Conservation (phyloP, 2,329 filamentous ascomycete genomes). For the Lecanosticta acicola region DNA sequence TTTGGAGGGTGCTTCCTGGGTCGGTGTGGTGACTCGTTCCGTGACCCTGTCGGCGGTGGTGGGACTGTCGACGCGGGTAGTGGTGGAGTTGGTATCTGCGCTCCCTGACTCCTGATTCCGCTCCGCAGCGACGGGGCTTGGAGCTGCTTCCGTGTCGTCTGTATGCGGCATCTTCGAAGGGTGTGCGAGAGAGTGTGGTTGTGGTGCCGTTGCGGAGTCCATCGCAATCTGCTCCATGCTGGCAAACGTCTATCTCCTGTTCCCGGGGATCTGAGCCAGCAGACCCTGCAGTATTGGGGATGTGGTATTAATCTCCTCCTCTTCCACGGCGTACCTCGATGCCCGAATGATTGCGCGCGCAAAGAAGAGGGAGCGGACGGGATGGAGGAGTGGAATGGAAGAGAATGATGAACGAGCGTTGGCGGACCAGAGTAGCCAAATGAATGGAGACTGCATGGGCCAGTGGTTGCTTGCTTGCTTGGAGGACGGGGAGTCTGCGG, state of each 20-base stretch:
- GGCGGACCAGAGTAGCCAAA: neutral
- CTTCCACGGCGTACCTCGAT: no score
- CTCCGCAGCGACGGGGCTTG: neutral
- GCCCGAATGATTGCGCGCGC: neutral
- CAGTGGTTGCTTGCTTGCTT: neutral
- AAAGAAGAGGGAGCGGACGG: neutral
- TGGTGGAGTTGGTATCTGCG: neutral
- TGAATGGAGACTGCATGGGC: neutral
- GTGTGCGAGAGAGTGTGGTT: neutral
- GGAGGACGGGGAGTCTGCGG: neutral
- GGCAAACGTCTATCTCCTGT: neutral
- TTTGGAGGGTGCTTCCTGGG: constrained; percentile 10
- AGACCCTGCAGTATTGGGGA: neutral
- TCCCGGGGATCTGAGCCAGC: neutral
- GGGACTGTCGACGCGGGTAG: constrained; percentile 4
- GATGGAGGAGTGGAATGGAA: neutral
- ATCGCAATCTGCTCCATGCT: neutral
- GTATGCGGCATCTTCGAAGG: neutral
- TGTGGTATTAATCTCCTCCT: neutral
- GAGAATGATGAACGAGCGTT: neutral
- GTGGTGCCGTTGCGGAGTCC: neutral
- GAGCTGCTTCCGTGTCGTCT: neutral
- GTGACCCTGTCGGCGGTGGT: constrained; percentile 4
- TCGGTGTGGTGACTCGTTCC: constrained; percentile 8
- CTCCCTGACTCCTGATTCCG: neutral